These are phyloP conservation scores for Termitomyces eurrhizus DNA, from an alignment of 768 basidiomycete genomes.

Conservation along the genomic window DNA sequence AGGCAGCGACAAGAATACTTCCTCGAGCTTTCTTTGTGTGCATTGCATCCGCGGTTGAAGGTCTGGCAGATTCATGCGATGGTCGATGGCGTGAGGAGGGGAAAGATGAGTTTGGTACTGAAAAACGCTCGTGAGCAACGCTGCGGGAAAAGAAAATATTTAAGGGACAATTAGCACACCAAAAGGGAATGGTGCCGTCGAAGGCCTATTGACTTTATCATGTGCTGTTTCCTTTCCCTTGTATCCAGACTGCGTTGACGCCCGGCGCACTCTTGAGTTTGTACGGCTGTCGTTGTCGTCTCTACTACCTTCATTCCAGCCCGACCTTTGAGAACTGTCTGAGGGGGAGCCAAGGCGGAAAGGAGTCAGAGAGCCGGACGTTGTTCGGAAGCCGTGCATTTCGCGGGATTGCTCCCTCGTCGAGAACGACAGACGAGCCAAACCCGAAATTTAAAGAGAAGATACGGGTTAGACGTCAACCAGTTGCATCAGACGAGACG, in stretches of 20 bases:
- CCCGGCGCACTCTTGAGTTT: conserved; percentile 19
- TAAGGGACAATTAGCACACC: conserved; percentile 15
- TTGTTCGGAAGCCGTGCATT: conserved; percentile 21
- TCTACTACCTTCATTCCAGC: conserved; percentile 13
- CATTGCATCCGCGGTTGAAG: conserved; percentile 21
- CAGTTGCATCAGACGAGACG: conserved; percentile 14
- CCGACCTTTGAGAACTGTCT: conserved; percentile 10
- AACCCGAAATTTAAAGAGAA: conserved; percentile 8
- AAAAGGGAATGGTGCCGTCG: conserved; percentile 15
- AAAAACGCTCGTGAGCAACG: conserved; percentile 1
- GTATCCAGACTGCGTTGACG: conserved; percentile 21
- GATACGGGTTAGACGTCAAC: conserved; percentile 16
- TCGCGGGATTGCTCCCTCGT: conserved; percentile 12
- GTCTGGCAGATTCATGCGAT: conserved; percentile 17
- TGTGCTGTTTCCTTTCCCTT: conserved; percentile 29
- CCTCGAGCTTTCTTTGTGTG: conserved; percentile 32
- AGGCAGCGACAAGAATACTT: conserved; percentile 49
- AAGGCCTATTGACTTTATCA: conserved; percentile 15
- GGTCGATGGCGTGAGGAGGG: conserved; percentile 22
- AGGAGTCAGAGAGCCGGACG: conserved; percentile 21
- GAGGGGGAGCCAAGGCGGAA: conserved; percentile 20
- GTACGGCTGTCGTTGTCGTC: conserved; percentile 13
- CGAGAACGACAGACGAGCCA: conserved; percentile 19
- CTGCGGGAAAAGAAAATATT: neutral
- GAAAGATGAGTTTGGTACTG: conserved; percentile 15